These are phyloP conservation scores for Blastomyces emzantsi DNA, from an alignment of 2,329 filamentous ascomycete species.

Conservation along the genomic window DNA sequence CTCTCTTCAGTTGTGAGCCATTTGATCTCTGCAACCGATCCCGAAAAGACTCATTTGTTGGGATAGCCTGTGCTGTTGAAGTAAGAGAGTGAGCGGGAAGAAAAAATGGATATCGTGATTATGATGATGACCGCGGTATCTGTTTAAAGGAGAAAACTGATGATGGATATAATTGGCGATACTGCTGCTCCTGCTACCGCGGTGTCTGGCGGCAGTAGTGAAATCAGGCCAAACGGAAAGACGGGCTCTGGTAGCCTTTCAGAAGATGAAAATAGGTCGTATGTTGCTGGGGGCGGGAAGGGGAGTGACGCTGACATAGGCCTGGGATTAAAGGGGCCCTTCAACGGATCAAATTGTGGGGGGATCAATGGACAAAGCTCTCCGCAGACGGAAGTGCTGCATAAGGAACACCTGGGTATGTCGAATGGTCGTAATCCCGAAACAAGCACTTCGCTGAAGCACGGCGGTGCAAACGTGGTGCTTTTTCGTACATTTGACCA, in stretches of 20 bases:
- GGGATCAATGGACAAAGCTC: background rate
- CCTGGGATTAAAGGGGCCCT: background rate
- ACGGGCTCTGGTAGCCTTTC: background rate
- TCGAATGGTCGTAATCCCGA: background rate
- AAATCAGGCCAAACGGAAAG: background rate
- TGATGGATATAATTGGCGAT: background rate
- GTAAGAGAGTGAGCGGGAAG: background rate
- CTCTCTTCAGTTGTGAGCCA: background rate
- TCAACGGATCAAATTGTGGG: background rate
- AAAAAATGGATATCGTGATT: background rate
- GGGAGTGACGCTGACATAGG: background rate
- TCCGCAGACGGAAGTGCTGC: background rate
- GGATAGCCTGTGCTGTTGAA: background rate
- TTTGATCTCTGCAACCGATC: background rate
- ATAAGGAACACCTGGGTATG: background rate
- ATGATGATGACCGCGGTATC: background rate
- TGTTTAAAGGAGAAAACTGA: background rate
- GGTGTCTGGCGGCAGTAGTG: background rate
- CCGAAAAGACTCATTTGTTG: background rate
- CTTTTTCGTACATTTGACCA: background rate
- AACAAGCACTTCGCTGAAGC: too few species aligned
- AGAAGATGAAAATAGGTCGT: background rate
- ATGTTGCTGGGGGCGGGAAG: background rate
- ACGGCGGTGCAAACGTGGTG: background rate
- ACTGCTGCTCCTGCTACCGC: background rate